Evolutionary conservation across 2,329 filamentous ascomycete genomes (phyloP).

Genomic region (Aspergillus terreus): DNA sequence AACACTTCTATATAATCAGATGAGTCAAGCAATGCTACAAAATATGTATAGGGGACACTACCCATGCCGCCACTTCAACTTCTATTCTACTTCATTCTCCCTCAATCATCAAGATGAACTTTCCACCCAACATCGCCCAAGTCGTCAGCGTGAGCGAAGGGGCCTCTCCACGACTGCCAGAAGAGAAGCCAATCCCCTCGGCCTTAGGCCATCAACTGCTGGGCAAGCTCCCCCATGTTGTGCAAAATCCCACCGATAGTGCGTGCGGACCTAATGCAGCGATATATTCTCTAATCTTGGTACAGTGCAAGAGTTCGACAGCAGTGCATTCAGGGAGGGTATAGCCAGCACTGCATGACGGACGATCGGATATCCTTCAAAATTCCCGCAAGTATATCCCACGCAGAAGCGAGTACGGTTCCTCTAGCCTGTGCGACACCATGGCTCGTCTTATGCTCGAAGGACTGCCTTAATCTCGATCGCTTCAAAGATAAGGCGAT

Average conservation of each 20-base stretch:
- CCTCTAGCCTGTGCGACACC: constrained; percentile 40
- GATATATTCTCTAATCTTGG: not conserved
- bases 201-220: constrained; percentile 16
- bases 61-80: too few species aligned
- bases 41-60: too few species aligned
- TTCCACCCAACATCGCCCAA: constrained; percentile 7
- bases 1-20: too few species aligned
- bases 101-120: too few species aligned
- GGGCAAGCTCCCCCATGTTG: constrained; percentile 22
- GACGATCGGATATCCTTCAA: constrained; percentile 42
- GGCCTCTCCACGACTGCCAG: constrained; percentile 4
- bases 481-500: constrained; percentile 4
- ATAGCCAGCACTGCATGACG: constrained; percentile 38
- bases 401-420: constrained; percentile 35
- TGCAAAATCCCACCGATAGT: constrained; percentile 24
- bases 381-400: constrained; percentile 29
- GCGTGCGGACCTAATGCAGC: not conserved
- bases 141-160: constrained; percentile 10
- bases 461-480: constrained; percentile 34
- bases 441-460: constrained; percentile 40
- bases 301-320: constrained; percentile 31
- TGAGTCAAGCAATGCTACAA: too few species aligned
- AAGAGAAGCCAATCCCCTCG: constrained; percentile 11
- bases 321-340: constrained; percentile 37
- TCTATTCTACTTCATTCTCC: too few species aligned